Conservation (phyloP, 1,284 basidiomycete genomes). For the Polyporus tsugae region DNA sequence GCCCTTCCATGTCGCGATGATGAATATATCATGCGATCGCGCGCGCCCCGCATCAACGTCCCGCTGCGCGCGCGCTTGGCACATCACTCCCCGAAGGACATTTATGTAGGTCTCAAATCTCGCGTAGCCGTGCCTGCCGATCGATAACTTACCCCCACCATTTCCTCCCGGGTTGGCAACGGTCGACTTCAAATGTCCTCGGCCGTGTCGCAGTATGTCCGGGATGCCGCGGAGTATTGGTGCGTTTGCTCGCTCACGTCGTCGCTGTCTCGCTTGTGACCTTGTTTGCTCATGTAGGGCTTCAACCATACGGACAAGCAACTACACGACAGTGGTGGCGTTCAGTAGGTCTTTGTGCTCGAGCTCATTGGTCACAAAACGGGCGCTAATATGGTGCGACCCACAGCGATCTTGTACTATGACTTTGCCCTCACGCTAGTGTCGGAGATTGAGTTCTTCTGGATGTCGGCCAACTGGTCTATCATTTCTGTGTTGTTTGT, state of each 20-base stretch:
- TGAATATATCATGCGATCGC: neutral
- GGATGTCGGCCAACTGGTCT: constrained; percentile 27
- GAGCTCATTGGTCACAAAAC: neutral
- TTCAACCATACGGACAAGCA: constrained; percentile 22
- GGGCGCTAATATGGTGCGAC: neutral
- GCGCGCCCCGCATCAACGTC: neutral
- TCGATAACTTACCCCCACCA: neutral
- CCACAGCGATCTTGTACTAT: constrained; percentile 33
- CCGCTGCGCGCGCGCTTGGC: neutral
- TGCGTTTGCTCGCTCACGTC: constrained; percentile 7
- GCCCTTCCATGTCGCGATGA: neutral
- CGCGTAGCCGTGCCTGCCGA: neutral
- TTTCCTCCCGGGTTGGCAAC: neutral
- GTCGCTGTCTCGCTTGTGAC: constrained; percentile 22
- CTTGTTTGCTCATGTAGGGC: constrained; percentile 23
- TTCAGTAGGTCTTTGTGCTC: constrained; percentile 16
- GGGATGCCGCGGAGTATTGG: constrained; percentile 28
- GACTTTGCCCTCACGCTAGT: constrained; percentile 31
- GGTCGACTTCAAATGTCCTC: neutral
- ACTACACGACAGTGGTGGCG: constrained; percentile 18
- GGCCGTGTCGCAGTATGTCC: constrained; percentile 9
- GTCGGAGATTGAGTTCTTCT: constrained; percentile 33
- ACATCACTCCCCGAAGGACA: neutral
- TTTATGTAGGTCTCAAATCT: constrained; percentile 1
- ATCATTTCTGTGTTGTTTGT: constrained; percentile 27